phyloP scores from a whole-genome alignment of 805 yeast species.

The Hanseniaspora jakobsenii region DNA sequence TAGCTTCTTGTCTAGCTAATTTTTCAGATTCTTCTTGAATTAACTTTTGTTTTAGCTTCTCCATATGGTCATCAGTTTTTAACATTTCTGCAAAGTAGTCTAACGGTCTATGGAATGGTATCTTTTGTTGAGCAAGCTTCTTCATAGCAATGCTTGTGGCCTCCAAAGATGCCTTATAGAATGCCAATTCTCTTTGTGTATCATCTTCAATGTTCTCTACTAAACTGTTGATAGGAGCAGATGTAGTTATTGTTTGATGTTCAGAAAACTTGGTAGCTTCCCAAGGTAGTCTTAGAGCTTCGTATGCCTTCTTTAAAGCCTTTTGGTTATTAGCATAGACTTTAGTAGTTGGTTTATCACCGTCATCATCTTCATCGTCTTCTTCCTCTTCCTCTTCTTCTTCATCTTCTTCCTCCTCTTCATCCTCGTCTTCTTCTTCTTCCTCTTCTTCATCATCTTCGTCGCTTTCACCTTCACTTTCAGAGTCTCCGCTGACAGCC shows the following conservation, averaged over 20 bases:
- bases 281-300: constrained; percentile 51
- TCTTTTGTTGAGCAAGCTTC: constrained; percentile 52
- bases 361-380: constrained; percentile 88
- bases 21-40: constrained; percentile 69
- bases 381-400: constrained; percentile 74
- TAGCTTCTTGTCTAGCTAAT: constrained; percentile 86
- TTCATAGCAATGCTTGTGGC: constrained; percentile 67
- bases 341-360: constrained; percentile 83
- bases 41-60: constrained; percentile 69
- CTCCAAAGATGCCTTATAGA: constrained; percentile 83
- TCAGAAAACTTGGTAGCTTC: constrained; percentile 63
- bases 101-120: constrained; percentile 83
- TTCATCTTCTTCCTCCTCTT: constrained; percentile 43
- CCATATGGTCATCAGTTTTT: constrained; percentile 97
- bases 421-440: constrained; percentile 33
- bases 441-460: constrained; percentile 28
- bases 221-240: constrained; percentile 46
- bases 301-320: constrained; percentile 63
- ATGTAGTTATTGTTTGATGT: constrained; percentile 62
- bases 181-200: constrained; percentile 87
- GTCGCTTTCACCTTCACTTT: constrained; percentile 26
- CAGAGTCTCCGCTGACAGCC: constrained; percentile 45
- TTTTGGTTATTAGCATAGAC: constrained; percentile 74
- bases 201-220: constrained; percentile 88
- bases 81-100: constrained; percentile 99